Evolutionary conservation across 768 basidiomycete genomes (phyloP), one percentile per base, ranked within the genome.

Genomic region (Rhizopogon salebrosus): DNA sequence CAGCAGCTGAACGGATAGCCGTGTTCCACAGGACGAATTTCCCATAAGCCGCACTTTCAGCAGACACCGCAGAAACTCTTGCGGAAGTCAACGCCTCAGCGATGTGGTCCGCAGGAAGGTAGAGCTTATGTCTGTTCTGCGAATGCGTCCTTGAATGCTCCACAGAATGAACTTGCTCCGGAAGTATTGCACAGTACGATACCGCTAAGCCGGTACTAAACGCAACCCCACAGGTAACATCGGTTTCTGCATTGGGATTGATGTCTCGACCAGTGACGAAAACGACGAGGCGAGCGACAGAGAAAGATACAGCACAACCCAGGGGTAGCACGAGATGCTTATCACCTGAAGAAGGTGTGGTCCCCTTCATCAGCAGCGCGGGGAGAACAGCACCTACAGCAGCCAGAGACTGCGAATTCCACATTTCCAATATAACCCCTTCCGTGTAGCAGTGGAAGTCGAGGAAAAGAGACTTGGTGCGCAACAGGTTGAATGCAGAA

Each of bases 211-310:
- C 72, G 0, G 78, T 81, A 45, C 78, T 78, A 26, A 84, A 61
- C 2, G 84, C 82, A 51, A 89, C 66, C 3, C 92, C 92, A 26
- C 90, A 80, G 3, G 82, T 84, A 11, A 89, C 72, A 41, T 81
- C 81, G 51, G 80, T 66, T 36, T 78, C 77, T 50, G 87, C 87
- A 0, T 75, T 69, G 0, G 89, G 89, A 56, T 91, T 91, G 50
- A 93, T 76, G 64, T 95, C 94, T 34, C 79, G 79, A n/a, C 85
- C 81, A 6, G 89, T 88, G 48, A 92, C 63, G 52, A 89, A 83
- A 9, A 89, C 61, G 24, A 84, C 80, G 41, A 88, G 70, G 34
- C 80, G 79, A 1, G 76, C 79, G 40, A 94, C 57, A 0, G 88
- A 77, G 31, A 86, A 20, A 26, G 83, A 79, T 22, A 77, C 59